phyloP scores from a whole-genome alignment of 2,329 filamentous ascomycete species.

The Phialophora tarda region DNA sequence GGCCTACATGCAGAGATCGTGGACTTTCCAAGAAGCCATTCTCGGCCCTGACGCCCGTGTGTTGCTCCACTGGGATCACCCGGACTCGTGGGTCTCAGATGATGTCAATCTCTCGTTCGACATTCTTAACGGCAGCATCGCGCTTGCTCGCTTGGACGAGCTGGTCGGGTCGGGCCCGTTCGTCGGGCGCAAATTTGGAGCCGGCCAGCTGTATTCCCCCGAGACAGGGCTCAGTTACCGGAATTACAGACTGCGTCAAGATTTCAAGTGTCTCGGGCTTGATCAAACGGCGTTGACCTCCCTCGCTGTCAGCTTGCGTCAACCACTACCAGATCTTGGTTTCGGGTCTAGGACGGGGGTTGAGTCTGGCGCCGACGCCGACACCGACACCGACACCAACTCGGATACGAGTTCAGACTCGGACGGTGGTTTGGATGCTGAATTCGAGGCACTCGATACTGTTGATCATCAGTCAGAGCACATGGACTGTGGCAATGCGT shows the following conservation, averaged over 20 bases:
- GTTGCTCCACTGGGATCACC: neutral
- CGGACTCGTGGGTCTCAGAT: neutral
- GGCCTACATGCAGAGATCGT: neutral
- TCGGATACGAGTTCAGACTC: neutral
- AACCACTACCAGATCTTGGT: neutral
- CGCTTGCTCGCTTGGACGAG: neutral
- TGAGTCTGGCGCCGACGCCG: neutral
- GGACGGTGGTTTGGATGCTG: neutral
- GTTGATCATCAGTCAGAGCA: neutral
- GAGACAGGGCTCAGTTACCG: neutral
- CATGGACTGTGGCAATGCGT: neutral
- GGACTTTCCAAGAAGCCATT: constrained; percentile 11
- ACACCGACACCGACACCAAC: neutral
- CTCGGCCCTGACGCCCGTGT: neutral
- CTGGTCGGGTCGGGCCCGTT: neutral
- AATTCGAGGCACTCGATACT: neutral
- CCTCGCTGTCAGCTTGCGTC: neutral
- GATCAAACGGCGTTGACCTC: neutral
- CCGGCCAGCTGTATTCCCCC: neutral
- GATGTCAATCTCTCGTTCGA: neutral
- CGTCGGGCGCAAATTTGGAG: neutral
- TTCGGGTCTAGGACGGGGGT: neutral
- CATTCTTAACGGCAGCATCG: neutral
- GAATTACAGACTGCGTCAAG: neutral
- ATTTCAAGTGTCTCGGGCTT: neutral